Percentiles rank a stretch among this genome's conserved stretches.
Evolutionary conservation across 371 early-diverging fungal species (phyloP).

Genomic region (Mortierella sp.): DNA sequence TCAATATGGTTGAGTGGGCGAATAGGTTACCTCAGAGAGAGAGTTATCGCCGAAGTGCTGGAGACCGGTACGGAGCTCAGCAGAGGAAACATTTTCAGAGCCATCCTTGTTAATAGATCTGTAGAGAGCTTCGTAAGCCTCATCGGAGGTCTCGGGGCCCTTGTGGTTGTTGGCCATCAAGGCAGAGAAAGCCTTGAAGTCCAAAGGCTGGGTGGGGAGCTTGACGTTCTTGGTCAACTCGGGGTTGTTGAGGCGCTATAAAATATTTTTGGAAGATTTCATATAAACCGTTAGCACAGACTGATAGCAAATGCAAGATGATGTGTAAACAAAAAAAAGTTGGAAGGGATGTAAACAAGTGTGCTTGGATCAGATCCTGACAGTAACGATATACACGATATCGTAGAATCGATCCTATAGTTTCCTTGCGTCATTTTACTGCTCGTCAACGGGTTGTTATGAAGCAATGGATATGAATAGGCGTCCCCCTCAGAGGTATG

Average conservation of each 20-base stretch:
- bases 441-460: not conserved
- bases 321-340: not conserved
- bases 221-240: constrained; percentile 45
- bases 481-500: too few species aligned
- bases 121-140: constrained; percentile 47
- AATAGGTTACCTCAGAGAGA: constrained; percentile 48
- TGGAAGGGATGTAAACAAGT: too few species aligned
- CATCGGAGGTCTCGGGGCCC: constrained; percentile 50
- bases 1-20: not conserved
- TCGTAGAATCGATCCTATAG: not conserved
- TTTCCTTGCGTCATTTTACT: not conserved
- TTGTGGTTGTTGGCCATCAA: constrained; percentile 46
- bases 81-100: constrained; percentile 51
- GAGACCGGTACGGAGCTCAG: constrained; percentile 53
- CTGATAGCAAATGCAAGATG: not conserved
- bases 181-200: constrained; percentile 55
- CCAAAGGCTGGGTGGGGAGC: constrained; percentile 56
- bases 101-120: constrained; percentile 54
- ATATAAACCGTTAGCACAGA: not conserved
- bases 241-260: constrained; percentile 47
- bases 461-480: not conserved
- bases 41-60: constrained; percentile 56
- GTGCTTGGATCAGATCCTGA: not conserved
- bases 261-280: not conserved
- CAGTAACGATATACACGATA: not conserved